These are phyloP conservation scores for Ophiognomonia clavigignenti-juglandacearum DNA, from an alignment of 2,329 filamentous ascomycete genomes.

Conservation along the genomic window DNA sequence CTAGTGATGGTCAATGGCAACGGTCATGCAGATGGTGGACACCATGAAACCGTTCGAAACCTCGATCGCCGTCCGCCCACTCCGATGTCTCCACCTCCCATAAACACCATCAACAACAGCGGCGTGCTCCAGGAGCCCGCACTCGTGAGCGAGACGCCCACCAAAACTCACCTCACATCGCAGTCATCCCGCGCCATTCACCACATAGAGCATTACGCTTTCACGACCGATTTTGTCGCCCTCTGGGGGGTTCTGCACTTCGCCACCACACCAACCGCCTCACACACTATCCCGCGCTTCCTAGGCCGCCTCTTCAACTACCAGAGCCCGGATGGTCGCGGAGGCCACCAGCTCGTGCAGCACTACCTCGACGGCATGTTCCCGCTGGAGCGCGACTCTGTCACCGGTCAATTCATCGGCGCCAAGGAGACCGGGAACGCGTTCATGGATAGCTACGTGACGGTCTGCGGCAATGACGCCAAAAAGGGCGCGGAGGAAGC, in stretches of 20 bases:
- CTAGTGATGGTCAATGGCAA: neutral
- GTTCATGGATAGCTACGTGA: slow-evolving; percentile 57
- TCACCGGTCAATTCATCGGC: slow-evolving; percentile 36
- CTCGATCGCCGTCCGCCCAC: neutral
- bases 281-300: slow-evolving; percentile 51
- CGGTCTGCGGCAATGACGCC: slow-evolving; percentile 35
- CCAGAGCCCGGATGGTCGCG: slow-evolving; percentile 32
- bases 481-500: slow-evolving; percentile 38
- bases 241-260: slow-evolving; percentile 72
- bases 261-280: slow-evolving; percentile 36
- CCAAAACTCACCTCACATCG: slow-evolving; percentile 28
- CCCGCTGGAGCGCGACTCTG: slow-evolving; percentile 39
- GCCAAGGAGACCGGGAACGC: slow-evolving; percentile 33
- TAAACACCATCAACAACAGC: neutral
- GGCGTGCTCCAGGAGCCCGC: neutral
- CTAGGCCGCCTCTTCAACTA: slow-evolving; percentile 57
- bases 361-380: slow-evolving; percentile 62
- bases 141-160: neutral
- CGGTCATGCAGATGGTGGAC: neutral
- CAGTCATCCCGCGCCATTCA: slow-evolving; percentile 51
- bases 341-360: slow-evolving; percentile 56
- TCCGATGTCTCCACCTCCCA: slow-evolving; percentile 3
- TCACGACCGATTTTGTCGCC: slow-evolving; percentile 68
- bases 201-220: slow-evolving; percentile 77
- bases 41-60: neutral